These are phyloP conservation scores for Diaporthe humulicola DNA, from an alignment of 2,329 filamentous ascomycete species.

Conservation along the genomic window DNA sequence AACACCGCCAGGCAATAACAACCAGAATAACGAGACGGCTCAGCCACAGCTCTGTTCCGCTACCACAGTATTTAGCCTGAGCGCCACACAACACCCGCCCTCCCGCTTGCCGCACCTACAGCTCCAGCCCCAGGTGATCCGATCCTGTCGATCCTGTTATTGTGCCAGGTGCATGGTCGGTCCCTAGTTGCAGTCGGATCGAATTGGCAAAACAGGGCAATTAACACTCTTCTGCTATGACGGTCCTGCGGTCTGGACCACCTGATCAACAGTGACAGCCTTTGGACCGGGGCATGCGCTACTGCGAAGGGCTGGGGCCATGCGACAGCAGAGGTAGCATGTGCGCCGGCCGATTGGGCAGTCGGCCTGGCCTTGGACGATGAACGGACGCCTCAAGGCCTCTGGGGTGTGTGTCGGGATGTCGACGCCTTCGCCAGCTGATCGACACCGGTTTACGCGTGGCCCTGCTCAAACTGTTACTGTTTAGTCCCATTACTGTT, in stretches of 20 bases:
- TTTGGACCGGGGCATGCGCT: neutral
- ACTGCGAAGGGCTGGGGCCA: slow-evolving; percentile 1
- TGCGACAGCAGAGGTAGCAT: slow-evolving; percentile 6
- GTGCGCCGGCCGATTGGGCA: slow-evolving; percentile 3
- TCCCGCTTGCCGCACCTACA: neutral
- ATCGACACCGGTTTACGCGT: slow-evolving; percentile 13
- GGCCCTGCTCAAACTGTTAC: slow-evolving; percentile 19
- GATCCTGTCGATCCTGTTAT: slow-evolving; percentile 20
- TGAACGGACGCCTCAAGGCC: slow-evolving; percentile 2
- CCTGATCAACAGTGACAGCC: slow-evolving; percentile 16
- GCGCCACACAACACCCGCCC: slow-evolving; percentile 1
- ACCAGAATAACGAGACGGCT: neutral
- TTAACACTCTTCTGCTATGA: neutral
- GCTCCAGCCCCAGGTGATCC: neutral
- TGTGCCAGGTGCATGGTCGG: neutral
- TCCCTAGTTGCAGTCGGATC: slow-evolving; percentile 8
- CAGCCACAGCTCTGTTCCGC: neutral
- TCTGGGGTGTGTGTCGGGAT: slow-evolving; percentile 6
- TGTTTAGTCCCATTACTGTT: neutral
- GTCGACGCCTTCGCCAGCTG: neutral
- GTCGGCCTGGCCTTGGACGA: neutral
- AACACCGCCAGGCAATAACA: neutral
- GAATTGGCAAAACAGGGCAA: slow-evolving; percentile 21
- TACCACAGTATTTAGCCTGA: no score
- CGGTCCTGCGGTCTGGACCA: slow-evolving; percentile 26